Percentiles rank a stretch among this genome's conserved stretches.
These are phyloP conservation scores for Scheffersomyces quercinus DNA, from an alignment of 1,139 yeast species.

Conservation along the genomic window DNA sequence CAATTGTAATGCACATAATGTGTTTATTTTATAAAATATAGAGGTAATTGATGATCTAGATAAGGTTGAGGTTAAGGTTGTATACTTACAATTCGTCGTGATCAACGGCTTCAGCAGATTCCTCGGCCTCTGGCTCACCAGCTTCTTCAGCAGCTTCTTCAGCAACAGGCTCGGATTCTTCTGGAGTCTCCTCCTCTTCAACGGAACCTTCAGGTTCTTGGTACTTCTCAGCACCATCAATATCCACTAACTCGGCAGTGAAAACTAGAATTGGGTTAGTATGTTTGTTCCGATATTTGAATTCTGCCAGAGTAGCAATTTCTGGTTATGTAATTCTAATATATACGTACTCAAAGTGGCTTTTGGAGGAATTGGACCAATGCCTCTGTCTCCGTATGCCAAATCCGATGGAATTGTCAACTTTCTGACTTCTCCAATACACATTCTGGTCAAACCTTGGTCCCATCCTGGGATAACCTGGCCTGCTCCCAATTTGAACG, in stretches of 20 bases:
- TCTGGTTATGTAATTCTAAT: neutral
- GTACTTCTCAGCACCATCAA: slow-evolving; percentile 28
- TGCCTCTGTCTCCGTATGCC: slow-evolving; percentile 77
- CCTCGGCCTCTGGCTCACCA: neutral
- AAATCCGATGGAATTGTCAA: slow-evolving; percentile 74
- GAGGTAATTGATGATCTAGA: neutral
- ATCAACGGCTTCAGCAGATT: neutral
- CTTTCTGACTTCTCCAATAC: slow-evolving; percentile 82
- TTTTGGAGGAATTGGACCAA: slow-evolving; percentile 77
- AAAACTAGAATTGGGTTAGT: slow-evolving; percentile 35
- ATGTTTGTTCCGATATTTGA: neutral
- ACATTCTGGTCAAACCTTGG: slow-evolving; percentile 69
- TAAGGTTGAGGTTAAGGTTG: neutral
- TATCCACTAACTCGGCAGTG: slow-evolving; percentile 56
- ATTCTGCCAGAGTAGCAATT: too few species aligned
- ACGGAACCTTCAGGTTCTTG: neutral
- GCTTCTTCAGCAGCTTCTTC: neutral
- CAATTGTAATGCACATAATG: too few species aligned
- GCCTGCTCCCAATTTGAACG: slow-evolving; percentile 70
- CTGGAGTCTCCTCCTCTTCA: slow-evolving; percentile 13
- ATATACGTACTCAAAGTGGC: slow-evolving; percentile 54
- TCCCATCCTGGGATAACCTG: slow-evolving; percentile 90
- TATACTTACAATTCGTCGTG: slow-evolving; percentile 15
- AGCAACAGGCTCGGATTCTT: neutral
- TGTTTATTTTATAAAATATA: neutral